Evolutionary conservation across 768 basidiomycete genomes (phyloP).

Genomic region (Mycena kentingensis): DNA sequence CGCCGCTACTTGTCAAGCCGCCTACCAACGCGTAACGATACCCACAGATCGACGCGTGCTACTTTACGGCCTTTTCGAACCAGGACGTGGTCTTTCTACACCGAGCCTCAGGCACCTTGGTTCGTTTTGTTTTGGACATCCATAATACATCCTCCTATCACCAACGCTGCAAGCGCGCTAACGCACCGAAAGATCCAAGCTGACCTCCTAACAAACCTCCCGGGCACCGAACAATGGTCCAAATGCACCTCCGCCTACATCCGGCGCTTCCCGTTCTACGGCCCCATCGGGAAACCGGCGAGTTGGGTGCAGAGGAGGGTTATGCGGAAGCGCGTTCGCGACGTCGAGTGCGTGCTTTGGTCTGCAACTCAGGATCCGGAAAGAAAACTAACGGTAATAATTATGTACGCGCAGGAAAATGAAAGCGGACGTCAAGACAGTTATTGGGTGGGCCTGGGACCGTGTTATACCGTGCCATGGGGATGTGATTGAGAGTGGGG

Average conservation of each 20-base stretch:
- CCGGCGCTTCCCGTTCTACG: not conserved
- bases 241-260: not conserved
- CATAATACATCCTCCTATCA: too few relatives aligned
- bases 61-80: constrained; percentile 69
- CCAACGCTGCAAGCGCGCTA: too few relatives aligned
- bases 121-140: not conserved
- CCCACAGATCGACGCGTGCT: constrained; percentile 53
- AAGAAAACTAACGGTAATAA: not conserved
- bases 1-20: not conserved
- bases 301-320: not conserved
- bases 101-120: constrained; percentile 60
- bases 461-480: not conserved
- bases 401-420: not conserved
- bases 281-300: not conserved
- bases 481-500: not conserved
- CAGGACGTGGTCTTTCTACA: constrained; percentile 88
- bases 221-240: constrained; percentile 69
- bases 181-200: constrained; percentile 52
- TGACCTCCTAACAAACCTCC: constrained; percentile 82
- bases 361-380: not conserved
- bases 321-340: not conserved
- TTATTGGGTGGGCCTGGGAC: not conserved
- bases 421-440: not conserved
- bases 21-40: too few relatives aligned
- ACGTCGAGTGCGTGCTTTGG: not conserved